Evolutionary conservation across 1,139 yeast species (phyloP), one percentile per base, ranked within the genome.

Genomic region (Torulaspora pretoriensis): DNA sequence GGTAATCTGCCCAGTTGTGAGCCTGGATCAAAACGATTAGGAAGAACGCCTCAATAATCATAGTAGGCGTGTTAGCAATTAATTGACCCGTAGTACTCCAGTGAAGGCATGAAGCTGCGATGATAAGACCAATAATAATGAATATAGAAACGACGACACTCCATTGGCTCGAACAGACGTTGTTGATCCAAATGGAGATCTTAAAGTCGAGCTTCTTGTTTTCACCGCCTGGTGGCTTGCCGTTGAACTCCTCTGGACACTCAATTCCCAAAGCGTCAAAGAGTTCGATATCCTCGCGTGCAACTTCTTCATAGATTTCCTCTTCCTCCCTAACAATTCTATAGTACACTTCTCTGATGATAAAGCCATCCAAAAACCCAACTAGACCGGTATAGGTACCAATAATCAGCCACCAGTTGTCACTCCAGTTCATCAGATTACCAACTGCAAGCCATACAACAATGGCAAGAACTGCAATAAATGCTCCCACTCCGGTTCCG

Each of bases 301-400:
- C 59, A 13, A 61, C 54, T 5, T 45, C 50, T 3, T 48, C 45
- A 40, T 59, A 66, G 41, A 64, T 61, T 1, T 35, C 35, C 29
- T 65, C 60, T 43, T 65, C 69, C 34, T 64, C 56, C 9, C 49
- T 33, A 2, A 64, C 60, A 22, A 61, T 60, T 35, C 67, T 55
- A 37, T 56, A 59, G 37, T 65, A 69, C n/a, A 64, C 65, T 40
- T 68, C 66, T 51, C 73, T 58, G 33, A 69, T 54, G 22, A 64
- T 67, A 48, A 67, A 69, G 2, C 73, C 72, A 49, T 69, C 73
- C 31, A 65, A 47, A 48, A 68, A 68, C 3, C 73, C 72, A 27
- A 68, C 56, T 24, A 69, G 55, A 17, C 73, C 73, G 0, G 73
- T 68, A 47, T 69, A 69, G 2, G 73, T 67, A 40, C 73, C 73